A percentile compares a stretch with the other conserved stretches of the same genome.
Conservation (phyloP, 1,284 basidiomycete species). For the Tilletia horrida region DNA sequence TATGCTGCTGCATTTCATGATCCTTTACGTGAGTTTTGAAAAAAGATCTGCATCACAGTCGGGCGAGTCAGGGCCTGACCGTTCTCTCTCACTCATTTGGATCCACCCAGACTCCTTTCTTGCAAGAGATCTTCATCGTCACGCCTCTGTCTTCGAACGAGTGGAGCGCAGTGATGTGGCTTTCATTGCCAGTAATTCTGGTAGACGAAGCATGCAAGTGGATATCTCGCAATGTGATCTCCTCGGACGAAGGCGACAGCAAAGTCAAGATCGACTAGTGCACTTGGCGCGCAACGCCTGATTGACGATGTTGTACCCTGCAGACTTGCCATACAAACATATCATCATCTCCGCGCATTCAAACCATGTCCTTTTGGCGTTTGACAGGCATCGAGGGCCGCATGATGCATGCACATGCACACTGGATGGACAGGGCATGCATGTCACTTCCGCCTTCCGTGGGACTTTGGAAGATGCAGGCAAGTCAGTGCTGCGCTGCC, state of each 20-base stretch:
- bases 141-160: slow-evolving; percentile 6
- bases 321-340: no score
- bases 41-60: background rate
- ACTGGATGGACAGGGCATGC: no score
- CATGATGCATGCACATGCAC: no score
- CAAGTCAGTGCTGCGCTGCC: no score
- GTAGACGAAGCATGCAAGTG: slow-evolving; percentile 18
- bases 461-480: no score
- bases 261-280: slow-evolving; percentile 8
- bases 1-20: slow-evolving; percentile 20
- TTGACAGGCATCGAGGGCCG: no score
- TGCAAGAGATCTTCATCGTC: slow-evolving; percentile 14
- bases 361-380: no score
- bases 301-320: no score
- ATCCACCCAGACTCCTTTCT: background rate
- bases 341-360: no score
- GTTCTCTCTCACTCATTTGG: slow-evolving; percentile 12
- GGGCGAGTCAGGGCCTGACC: background rate
- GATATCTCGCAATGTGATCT: slow-evolving; percentile 13
- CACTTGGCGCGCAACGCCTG: no score
- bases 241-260: background rate
- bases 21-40: slow-evolving; percentile 19
- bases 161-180: slow-evolving; percentile 18
- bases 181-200: slow-evolving; percentile 15
- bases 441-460: no score